These are phyloP conservation scores for Aspergillus wentii DNA, from an alignment of 495 filamentous ascomycete genomes.

Conservation along the genomic window DNA sequence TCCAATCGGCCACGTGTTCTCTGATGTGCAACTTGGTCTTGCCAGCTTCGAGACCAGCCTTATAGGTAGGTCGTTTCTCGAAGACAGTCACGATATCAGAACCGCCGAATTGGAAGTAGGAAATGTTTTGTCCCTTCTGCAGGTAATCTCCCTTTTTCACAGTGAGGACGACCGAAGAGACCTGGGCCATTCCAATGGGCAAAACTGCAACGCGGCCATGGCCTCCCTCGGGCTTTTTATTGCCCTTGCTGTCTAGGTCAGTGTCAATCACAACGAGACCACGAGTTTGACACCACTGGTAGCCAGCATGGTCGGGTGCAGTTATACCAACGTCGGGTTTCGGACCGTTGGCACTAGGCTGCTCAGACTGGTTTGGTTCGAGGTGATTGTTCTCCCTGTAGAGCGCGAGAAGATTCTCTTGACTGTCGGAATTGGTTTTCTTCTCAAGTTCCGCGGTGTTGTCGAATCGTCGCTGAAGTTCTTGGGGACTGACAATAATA, in stretches of 20 bases:
- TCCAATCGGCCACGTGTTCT: not conserved
- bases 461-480: not conserved
- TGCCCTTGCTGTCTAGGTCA: not conserved
- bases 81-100: slow-evolving; percentile 26
- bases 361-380: not conserved
- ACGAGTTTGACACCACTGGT: slow-evolving; percentile 25
- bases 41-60: not conserved
- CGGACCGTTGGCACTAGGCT: not conserved
- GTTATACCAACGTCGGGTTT: not conserved
- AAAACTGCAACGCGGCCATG: slow-evolving; percentile 21
- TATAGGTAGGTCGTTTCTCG: slow-evolving; percentile 1
- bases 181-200: slow-evolving; percentile 27
- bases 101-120: slow-evolving; percentile 29
- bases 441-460: not conserved
- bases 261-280: slow-evolving; percentile 23
- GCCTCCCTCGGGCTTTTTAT: not conserved
- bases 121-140: slow-evolving; percentile 23
- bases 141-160: slow-evolving; percentile 9
- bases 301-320: slow-evolving; percentile 10
- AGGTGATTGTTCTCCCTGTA: not conserved
- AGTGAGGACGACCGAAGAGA: slow-evolving; percentile 18
- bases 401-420: not conserved
- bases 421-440: not conserved
- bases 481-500: not conserved
- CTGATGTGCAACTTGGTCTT: not conserved